These are phyloP conservation scores for Elongisporangium prolatum DNA, from an alignment of 352 stramenopile species.

Conservation along the genomic window DNA sequence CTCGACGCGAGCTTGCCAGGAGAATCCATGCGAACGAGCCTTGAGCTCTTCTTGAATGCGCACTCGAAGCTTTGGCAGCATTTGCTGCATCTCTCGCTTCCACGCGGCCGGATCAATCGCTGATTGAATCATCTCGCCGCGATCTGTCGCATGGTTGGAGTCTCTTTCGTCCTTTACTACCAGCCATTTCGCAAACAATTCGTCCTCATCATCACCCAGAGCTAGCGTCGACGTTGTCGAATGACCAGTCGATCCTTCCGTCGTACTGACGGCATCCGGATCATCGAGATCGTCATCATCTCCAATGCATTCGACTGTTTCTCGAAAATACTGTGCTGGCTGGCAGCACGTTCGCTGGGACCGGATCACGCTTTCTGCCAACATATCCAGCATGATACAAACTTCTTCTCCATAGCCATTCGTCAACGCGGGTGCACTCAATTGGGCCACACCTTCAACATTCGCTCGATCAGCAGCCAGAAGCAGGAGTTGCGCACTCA, in stretches of 20 bases:
- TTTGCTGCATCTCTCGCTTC: slow-evolving; percentile 27
- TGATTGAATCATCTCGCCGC: slow-evolving; percentile 34
- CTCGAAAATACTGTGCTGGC: slow-evolving; percentile 25
- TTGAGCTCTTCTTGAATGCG: slow-evolving; percentile 9
- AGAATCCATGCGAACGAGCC: not conserved
- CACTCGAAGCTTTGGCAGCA: slow-evolving; percentile 26
- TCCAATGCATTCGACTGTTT: slow-evolving; percentile 38
- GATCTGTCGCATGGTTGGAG: slow-evolving; percentile 1
- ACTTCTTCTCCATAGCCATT: slow-evolving; percentile 42
- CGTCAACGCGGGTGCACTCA: slow-evolving; percentile 39
- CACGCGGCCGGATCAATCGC: slow-evolving; percentile 33
- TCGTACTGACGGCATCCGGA: slow-evolving; percentile 15
- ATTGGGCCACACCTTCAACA: slow-evolving; percentile 18
- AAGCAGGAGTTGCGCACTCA: slow-evolving; percentile 41
- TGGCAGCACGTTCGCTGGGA: slow-evolving; percentile 9
- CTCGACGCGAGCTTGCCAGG: not conserved
- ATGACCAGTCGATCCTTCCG: slow-evolving; percentile 13
- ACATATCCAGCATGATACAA: slow-evolving; percentile 40
- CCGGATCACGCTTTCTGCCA: slow-evolving; percentile 36
- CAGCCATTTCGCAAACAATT: slow-evolving; percentile 36
- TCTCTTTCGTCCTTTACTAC: slow-evolving; percentile 27
- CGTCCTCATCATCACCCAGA: slow-evolving; percentile 15
- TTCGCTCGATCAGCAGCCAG: slow-evolving; percentile 41
- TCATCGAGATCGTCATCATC: slow-evolving; percentile 40
- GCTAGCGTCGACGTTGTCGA: slow-evolving; percentile 23